phyloP scores from a whole-genome alignment of 2,329 filamentous ascomycete genomes.

The Aureobasidium zeae region DNA sequence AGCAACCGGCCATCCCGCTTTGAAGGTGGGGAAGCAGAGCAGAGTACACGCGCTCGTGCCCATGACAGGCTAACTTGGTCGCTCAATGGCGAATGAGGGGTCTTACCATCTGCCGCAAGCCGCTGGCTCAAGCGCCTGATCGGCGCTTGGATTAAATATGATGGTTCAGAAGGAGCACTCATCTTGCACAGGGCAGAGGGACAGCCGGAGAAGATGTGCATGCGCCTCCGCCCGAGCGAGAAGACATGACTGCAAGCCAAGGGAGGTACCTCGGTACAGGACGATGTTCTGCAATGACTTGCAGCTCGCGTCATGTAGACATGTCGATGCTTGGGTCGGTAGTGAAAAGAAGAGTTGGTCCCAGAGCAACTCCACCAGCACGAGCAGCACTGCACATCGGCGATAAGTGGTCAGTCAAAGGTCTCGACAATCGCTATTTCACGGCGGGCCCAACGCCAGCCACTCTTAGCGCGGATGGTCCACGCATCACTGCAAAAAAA shows the following conservation, averaged over 20 bases:
- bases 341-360: constrained; percentile 9
- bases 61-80: constrained; percentile 15
- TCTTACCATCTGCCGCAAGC: constrained; percentile 11
- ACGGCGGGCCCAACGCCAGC: constrained; percentile 11
- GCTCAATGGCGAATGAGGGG: constrained; percentile 16
- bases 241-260: constrained; percentile 13
- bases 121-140: constrained; percentile 15
- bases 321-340: constrained; percentile 9
- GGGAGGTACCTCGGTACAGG: background rate
- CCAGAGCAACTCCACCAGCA: constrained; percentile 5
- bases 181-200: constrained; percentile 7
- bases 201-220: background rate
- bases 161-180: constrained; percentile 6
- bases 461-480: constrained; percentile 11
- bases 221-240: constrained; percentile 2
- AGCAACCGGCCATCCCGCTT: constrained; percentile 16
- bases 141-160: constrained; percentile 10
- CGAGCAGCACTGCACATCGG: constrained; percentile 11
- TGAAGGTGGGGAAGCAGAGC: constrained; percentile 13
- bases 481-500: constrained; percentile 4
- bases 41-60: constrained; percentile 10
- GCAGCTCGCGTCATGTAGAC: constrained; percentile 11
- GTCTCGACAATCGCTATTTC: constrained; percentile 7
- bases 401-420: constrained; percentile 10
- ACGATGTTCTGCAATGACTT: constrained; percentile 12